Evolutionary conservation across 1,284 basidiomycete species (phyloP).

Genomic region (Peniophora sp.): DNA sequence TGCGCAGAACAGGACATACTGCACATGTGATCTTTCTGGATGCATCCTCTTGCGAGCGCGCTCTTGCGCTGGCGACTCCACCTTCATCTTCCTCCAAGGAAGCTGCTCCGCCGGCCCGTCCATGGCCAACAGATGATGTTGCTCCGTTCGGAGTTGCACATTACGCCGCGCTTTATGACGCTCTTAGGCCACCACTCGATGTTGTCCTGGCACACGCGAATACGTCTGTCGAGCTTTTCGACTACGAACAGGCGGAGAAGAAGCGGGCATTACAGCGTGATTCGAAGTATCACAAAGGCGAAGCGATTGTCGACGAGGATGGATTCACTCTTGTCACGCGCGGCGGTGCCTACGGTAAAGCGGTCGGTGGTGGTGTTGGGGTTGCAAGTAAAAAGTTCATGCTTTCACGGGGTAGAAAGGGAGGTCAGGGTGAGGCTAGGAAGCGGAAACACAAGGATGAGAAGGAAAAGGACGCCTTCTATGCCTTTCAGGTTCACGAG

Average conservation of each 20-base stretch:
- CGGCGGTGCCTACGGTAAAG: slow-evolving; percentile 82
- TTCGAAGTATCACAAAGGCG: slow-evolving; percentile 66
- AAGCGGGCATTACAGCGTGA: slow-evolving; percentile 36
- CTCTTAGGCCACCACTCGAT: slow-evolving; percentile 66
- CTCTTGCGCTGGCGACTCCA: slow-evolving; percentile 35
- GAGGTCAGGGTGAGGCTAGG: slow-evolving; percentile 18
- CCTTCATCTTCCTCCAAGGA: slow-evolving; percentile 11
- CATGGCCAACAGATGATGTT: slow-evolving; percentile 52
- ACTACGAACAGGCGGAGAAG: slow-evolving; percentile 58
- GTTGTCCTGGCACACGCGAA: slow-evolving; percentile 70
- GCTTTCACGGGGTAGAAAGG: slow-evolving; percentile 8
- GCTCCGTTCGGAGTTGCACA: slow-evolving; percentile 63
- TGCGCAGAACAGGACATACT: slow-evolving; percentile 55
- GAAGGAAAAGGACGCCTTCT: slow-evolving; percentile 72
- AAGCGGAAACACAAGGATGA: slow-evolving; percentile 50
- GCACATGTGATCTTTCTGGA: slow-evolving; percentile 80
- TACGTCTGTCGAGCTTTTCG: slow-evolving; percentile 66
- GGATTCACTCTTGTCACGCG: slow-evolving; percentile 88
- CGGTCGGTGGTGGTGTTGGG: slow-evolving; percentile 70
- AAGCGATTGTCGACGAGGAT: slow-evolving; percentile 85
- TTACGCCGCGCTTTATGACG: slow-evolving; percentile 55
- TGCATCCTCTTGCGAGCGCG: slow-evolving; percentile 57
- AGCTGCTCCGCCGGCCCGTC: slow-evolving; percentile 29
- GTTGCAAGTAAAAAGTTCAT: slow-evolving; percentile 70
- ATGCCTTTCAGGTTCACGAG: slow-evolving; percentile 84